These are phyloP conservation scores for Colletotrichum sidae DNA, from an alignment of 2,329 filamentous ascomycete species.

Conservation along the genomic window DNA sequence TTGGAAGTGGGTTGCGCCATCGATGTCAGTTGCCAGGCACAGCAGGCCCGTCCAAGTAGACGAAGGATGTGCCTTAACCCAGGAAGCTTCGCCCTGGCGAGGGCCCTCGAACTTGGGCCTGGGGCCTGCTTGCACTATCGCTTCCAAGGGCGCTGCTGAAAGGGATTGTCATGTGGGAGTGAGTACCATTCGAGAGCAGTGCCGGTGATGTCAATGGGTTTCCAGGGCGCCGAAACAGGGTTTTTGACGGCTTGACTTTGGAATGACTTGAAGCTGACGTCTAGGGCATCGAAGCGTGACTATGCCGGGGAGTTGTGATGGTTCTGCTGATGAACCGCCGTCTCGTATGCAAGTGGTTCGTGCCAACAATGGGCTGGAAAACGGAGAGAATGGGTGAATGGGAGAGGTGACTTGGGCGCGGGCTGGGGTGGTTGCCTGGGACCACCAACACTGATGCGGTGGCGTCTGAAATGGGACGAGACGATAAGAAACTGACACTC, in stretches of 20 bases:
- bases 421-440: conserved; percentile 6
- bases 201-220: conserved; percentile 33
- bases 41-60: not conserved
- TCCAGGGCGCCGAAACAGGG: conserved; percentile 22
- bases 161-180: conserved; percentile 11
- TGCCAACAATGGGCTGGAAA: not conserved
- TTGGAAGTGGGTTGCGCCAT: conserved; percentile 28
- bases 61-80: conserved; percentile 20
- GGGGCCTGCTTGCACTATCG: not conserved
- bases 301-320: not conserved
- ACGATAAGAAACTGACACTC: conserved; percentile 9
- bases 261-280: not conserved
- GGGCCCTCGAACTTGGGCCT: not conserved
- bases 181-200: conserved; percentile 26
- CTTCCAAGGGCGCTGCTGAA: not conserved
- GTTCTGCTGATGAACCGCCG: conserved; percentile 8
- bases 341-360: conserved; percentile 4
- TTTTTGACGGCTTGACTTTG: conserved; percentile 2
- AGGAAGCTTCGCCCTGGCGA: conserved; percentile 8
- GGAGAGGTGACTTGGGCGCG: not conserved
- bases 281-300: conserved; percentile 12
- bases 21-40: conserved; percentile 32
- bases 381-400: no score
- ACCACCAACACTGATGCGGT: conserved; percentile 5
- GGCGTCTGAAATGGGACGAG: conserved; percentile 9